phyloP scores from a whole-genome alignment of 305 asterid species.

The Fraxinus sp. region DNA sequence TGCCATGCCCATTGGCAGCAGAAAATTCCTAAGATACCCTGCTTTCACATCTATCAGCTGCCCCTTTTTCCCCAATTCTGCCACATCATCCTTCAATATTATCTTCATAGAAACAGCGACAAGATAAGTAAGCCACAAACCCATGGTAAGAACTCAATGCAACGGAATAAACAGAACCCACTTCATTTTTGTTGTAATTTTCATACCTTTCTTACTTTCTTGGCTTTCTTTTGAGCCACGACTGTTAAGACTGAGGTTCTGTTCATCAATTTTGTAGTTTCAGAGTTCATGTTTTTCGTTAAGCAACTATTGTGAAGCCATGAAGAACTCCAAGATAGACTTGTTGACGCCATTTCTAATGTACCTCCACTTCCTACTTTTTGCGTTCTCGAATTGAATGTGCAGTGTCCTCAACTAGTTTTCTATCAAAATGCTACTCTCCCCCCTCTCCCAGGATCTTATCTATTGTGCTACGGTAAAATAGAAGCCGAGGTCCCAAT shows the following conservation, averaged over 20 bases:
- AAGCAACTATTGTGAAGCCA: conserved; percentile 50
- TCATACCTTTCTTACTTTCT: conserved; percentile 68
- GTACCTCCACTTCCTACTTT: not conserved
- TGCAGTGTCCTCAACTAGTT: not conserved
- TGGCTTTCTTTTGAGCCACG: conserved; percentile 76
- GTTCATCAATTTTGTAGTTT: conserved; percentile 31
- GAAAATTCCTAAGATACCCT: conserved; percentile 75
- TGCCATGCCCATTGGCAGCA: conserved; percentile 74
- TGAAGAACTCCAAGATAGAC: conserved; percentile 66
- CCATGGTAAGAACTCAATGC: not conserved
- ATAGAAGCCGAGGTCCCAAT: not conserved
- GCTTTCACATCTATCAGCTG: conserved; percentile 82
- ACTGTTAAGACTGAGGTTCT: conserved; percentile 42
- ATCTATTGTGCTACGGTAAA: not conserved
- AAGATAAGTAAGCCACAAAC: not conserved
- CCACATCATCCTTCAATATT: conserved; percentile 85
- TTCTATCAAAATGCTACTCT: not conserved
- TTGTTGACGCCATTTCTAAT: conserved; percentile 57
- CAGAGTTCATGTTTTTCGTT: conserved; percentile 31
- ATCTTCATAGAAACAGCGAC: conserved; percentile 36
- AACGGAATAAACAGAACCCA: conserved; percentile 14
- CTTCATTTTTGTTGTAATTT: not conserved
- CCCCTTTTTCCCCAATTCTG: conserved; percentile 78
- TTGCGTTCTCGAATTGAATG: not conserved
- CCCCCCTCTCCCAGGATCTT: not conserved